Evolutionary conservation across 139 green algal species (phyloP), one percentile per base, ranked within the genome.

Genomic region (Chlorella sp.): DNA sequence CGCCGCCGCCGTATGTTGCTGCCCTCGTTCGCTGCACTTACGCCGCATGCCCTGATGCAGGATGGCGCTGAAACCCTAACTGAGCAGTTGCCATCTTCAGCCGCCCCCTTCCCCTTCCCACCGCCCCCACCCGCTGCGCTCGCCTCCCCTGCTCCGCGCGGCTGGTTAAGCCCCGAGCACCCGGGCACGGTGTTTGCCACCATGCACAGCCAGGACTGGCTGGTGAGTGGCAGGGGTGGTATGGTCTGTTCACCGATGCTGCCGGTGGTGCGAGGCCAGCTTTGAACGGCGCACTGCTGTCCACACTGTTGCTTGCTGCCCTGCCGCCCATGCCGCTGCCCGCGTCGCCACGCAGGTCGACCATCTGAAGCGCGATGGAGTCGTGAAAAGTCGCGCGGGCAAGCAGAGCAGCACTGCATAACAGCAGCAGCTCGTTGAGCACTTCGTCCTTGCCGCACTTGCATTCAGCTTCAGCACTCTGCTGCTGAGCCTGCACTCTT

Each of bases 151-250:
- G 63, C 28, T 16, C 63, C 63, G 34, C 68, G 68, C 34, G 34
- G 32, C 34, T 74, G 34, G 68, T 34, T 47, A 0, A 30, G 34
- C 34, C 32, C 68, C 68, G 68, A n/a, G 0, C 41, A 26, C 17
- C 68, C 68, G 17, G 68, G 68, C 30, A 60, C 51, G 12, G 64
- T 71, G 64, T 71, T 71, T 71, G 72, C 72, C 44, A 30, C n/a
- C 16, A 79, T 79, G 72, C 72, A 64, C 72, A 44, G 25, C 44
- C 78, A 83, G 62, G 78, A 74, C 63, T 57, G 63, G 57, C 78
- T 83, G 78, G 78, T 83, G 51, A 60, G 51, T 9, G 13, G 51
- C 51, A 21, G 51, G 51, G 2, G 2, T 60, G 15, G 51, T 4
- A 60, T n/a, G n/a, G 15, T 60, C 51, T 23, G 15, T 51, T 51